Base-by-base conservation (phyloP, 169 alveolate species). In the Plasmodium vivax region DNA sequence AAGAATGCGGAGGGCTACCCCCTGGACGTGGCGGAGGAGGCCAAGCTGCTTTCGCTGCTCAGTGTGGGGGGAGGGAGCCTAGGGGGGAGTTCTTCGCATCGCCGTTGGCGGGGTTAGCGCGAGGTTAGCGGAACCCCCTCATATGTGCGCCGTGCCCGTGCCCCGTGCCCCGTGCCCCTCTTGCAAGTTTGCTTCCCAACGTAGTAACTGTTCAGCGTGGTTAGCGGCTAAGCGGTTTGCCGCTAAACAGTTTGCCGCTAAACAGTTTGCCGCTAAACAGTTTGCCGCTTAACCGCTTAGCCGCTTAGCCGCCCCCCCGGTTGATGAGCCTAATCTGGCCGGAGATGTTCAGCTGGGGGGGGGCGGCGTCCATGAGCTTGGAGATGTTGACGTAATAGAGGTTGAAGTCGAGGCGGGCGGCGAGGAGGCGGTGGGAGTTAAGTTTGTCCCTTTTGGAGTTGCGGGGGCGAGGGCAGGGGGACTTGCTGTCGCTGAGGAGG, bases 331-430 rank as follows among this genome's bases (percentile, higher is more conserved):
- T 85, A 36, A 85, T 85, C 51, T 79, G 93, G 1, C 74, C 75
- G 23, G 93, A 85, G 23, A 85, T 85, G 30, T 85, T 85, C 4
- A 85, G 93, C 12, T 85, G 75, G 5, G 80, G 16, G 41, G 41
- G 7, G 45, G 68, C 45, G 3, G 43, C 36, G 0, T 51, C 94
- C n/a, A 68, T 27, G 16, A 45, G 54, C 19, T 90, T 90, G 30
- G 94, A 90, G 9, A 90, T 80, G 5, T 81, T 90, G 58, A 90
- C 94, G 62, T 90, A 90, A 19, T 90, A 90, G 6, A 90, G 30
- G 47, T 90, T 90, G 32, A 90, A 90, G 51, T 90, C 94, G 43
- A 90, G 74, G 43, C 94, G 62, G 0, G 94, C 58, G 3, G 94
- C 94, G 47, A 90, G 47, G n/a, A 90, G 83, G 27, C 94, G 85